A percentile compares a stretch with the other conserved stretches of the same genome.
phyloP scores from a whole-genome alignment of 805 yeast genomes.

The Candida qinlingensis region DNA sequence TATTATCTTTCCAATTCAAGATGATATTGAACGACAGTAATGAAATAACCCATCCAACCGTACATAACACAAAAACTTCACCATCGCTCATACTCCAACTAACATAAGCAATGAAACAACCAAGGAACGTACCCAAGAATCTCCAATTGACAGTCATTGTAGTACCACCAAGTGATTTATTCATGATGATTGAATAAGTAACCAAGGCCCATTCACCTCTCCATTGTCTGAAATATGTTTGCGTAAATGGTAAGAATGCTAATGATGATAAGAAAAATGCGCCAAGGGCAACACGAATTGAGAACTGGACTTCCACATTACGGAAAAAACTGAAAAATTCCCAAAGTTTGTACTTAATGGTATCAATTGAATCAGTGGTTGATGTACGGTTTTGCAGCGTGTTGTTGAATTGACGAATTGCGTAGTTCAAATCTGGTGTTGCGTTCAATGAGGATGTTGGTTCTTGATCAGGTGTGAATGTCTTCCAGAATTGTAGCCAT shows the following conservation, averaged over 20 bases:
- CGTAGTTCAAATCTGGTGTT: constrained; percentile 13
- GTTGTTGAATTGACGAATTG: constrained; percentile 12
- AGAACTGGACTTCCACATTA: constrained; percentile 69
- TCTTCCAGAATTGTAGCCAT: constrained; percentile 51
- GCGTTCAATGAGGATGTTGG: background rate
- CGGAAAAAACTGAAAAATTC: constrained; percentile 44
- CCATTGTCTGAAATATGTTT: constrained; percentile 54
- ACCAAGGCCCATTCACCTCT: constrained; percentile 82
- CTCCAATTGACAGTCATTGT: constrained; percentile 72
- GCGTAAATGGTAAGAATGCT: constrained; percentile 57
- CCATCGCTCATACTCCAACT: constrained; percentile 58
- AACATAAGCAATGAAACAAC: constrained; percentile 56
- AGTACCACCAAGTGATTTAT: constrained; percentile 80
- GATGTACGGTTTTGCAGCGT: constrained; percentile 23
- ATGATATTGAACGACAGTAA: constrained; percentile 47
- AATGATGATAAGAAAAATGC: constrained; percentile 59
- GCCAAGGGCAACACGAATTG: constrained; percentile 74
- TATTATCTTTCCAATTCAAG: constrained; percentile 55
- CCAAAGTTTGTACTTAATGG: constrained; percentile 40
- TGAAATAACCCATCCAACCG: constrained; percentile 37
- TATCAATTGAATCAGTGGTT: constrained; percentile 10
- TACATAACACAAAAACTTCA: constrained; percentile 46
- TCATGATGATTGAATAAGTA: constrained; percentile 81
- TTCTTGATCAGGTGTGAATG: background rate
- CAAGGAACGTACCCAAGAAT: constrained; percentile 68